These are phyloP conservation scores for Microsporum audouinii DNA, from an alignment of 2,329 filamentous ascomycete species.

Conservation along the genomic window DNA sequence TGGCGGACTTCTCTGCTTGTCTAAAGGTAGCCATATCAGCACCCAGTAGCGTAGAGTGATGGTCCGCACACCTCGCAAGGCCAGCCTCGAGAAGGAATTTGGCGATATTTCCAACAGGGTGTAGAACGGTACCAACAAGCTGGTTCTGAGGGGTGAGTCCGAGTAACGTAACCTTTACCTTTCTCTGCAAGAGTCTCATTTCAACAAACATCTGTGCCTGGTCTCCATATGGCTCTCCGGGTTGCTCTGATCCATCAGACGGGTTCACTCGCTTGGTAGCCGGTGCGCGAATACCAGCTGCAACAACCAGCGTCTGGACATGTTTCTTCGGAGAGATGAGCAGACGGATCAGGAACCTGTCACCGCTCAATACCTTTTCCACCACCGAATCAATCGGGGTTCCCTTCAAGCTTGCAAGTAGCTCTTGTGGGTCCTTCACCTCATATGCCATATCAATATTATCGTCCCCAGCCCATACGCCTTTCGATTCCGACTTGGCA, in stretches of 20 bases:
- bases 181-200: constrained; percentile 70
- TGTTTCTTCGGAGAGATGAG: constrained; percentile 73
- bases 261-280: constrained; percentile 75
- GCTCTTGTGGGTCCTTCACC: constrained; percentile 59
- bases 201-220: constrained; percentile 86
- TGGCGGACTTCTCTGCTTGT: constrained; percentile 75
- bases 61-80: constrained; percentile 84
- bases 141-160: constrained; percentile 84
- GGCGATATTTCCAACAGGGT: constrained; percentile 86
- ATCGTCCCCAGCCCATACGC: constrained; percentile 61
- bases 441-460: constrained; percentile 72
- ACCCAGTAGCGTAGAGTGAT: constrained; percentile 86
- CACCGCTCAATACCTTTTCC: constrained; percentile 82
- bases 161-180: constrained; percentile 69
- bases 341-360: constrained; percentile 75
- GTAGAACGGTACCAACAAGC: constrained; percentile 74
- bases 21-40: constrained; percentile 75
- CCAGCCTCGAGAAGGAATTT: constrained; percentile 82
- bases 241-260: constrained; percentile 65
- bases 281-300: constrained; percentile 81
- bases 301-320: constrained; percentile 72
- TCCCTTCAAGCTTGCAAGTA: constrained; percentile 75
- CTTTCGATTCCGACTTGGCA: constrained; percentile 67
- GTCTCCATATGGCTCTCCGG: constrained; percentile 80
- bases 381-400: constrained; percentile 74